Percentiles rank a stretch among this genome's conserved stretches.
These are phyloP conservation scores for Spencermartinsiella ligniputridi DNA, from an alignment of 1,139 yeast species.

Conservation along the genomic window DNA sequence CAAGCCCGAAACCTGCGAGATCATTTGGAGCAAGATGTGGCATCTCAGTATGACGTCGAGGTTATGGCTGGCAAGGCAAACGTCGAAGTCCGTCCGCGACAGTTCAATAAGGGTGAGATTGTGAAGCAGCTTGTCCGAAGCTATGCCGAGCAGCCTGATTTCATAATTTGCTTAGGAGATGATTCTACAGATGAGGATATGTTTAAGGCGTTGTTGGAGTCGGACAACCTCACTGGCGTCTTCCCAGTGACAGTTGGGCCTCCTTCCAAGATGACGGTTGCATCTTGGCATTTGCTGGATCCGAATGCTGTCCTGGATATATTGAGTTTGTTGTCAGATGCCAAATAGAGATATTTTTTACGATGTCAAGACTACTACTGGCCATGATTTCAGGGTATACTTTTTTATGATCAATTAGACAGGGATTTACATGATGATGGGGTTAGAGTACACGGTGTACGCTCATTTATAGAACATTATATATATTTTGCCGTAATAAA, in stretches of 20 bases:
- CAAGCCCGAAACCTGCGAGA: constrained; percentile 75
- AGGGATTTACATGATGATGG: too few species aligned
- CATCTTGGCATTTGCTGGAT: constrained; percentile 81
- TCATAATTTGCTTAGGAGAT: constrained; percentile 87
- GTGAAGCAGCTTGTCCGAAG: constrained; percentile 63
- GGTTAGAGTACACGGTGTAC: too few species aligned
- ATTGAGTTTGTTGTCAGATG: constrained; percentile 37
- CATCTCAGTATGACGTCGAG: constrained; percentile 73
- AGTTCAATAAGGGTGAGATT: constrained; percentile 95
- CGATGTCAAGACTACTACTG: too few species aligned
- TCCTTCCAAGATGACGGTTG: constrained; percentile 82
- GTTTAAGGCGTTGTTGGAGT: constrained; percentile 69
- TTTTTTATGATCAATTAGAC: too few species aligned
- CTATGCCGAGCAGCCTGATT: constrained; percentile 51
- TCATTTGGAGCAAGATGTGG: constrained; percentile 58
- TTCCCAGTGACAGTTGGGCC: constrained; percentile 96
- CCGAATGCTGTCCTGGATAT: constrained; percentile 85
- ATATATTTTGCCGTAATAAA: too few species aligned
- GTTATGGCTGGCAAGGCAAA: constrained; percentile 98
- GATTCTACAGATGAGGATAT: constrained; percentile 97
- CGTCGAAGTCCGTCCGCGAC: constrained; percentile 89
- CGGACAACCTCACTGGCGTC: constrained; percentile 43
- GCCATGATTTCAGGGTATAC: too few species aligned
- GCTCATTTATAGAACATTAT: too few species aligned
- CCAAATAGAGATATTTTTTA: too few species aligned